These are phyloP conservation scores for Diplodia scrobiculata DNA, from an alignment of 2,329 filamentous ascomycete genomes.

Conservation along the genomic window DNA sequence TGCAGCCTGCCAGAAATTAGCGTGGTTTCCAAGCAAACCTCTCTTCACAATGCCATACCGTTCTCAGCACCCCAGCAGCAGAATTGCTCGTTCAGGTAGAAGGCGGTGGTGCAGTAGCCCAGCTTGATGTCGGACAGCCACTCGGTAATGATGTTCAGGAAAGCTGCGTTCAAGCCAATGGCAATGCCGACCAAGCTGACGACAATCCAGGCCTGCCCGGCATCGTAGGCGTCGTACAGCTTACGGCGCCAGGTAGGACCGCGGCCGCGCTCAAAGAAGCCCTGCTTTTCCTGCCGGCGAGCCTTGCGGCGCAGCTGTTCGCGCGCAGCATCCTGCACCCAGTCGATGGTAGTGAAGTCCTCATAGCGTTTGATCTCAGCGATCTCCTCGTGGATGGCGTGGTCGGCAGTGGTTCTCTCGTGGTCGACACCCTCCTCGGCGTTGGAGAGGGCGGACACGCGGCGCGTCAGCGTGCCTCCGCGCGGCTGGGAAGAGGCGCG, in stretches of 20 bases:
- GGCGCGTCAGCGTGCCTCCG: slow-evolving; percentile 62
- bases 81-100: slow-evolving; percentile 96
- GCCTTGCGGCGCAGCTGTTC: slow-evolving; percentile 82
- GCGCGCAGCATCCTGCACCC: slow-evolving; percentile 94
- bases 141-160: slow-evolving; percentile 93
- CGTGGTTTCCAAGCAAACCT: background rate
- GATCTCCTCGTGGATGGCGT: slow-evolving; percentile 88
- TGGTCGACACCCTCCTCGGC: slow-evolving; percentile 64
- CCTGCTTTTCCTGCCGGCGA: slow-evolving; percentile 69
- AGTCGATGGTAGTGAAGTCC: slow-evolving; percentile 98
- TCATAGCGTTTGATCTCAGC: slow-evolving; percentile 98
- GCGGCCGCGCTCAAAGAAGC: slow-evolving; percentile 68
- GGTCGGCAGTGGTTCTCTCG: slow-evolving; percentile 59
- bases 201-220: slow-evolving; percentile 96
- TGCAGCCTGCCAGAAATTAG: slow-evolving; percentile 61
- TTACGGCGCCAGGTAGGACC: slow-evolving; percentile 78
- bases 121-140: slow-evolving; percentile 96
- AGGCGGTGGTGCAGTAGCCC: slow-evolving; percentile 92
- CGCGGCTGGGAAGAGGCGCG: slow-evolving; percentile 53
- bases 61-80: slow-evolving; percentile 96
- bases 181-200: slow-evolving; percentile 89
- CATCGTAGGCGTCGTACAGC: slow-evolving; percentile 85
- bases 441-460: slow-evolving; percentile 68
- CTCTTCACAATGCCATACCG: slow-evolving; percentile 52
- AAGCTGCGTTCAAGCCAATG: slow-evolving; percentile 89